Base-by-base conservation (phyloP, 2,329 filamentous ascomycete species). In the Fusarium papillatum region DNA sequence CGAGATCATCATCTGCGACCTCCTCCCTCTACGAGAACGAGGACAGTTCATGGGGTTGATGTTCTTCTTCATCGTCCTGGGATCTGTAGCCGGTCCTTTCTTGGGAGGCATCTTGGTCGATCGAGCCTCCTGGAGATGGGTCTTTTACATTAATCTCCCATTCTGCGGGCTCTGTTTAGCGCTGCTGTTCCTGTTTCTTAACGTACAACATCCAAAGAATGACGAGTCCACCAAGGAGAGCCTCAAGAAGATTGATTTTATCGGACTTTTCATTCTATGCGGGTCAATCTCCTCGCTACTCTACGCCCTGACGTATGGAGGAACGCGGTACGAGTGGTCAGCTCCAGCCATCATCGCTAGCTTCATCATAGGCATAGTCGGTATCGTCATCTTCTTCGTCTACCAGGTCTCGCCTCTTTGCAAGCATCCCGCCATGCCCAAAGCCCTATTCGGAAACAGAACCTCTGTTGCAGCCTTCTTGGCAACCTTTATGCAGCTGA, bases 251-350 rank as follows among this genome's bases (percentile, higher is more conserved):
- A 78, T 87, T 55, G 88, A 90, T 72, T 85, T 79, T 53, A 57
- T 82, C 0, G 88, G 87, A 2, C 87, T 85, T 24, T 60, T 73
- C 17, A 66, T 88, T 1, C 80, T 88, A 36, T 83, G 85, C 2
- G 80, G 75, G 0, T 81, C 83, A 0, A 80, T 83, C 17, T 79
- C 83, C 0, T 78, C 85, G 9, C 70, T 91, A 14, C 86, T 90
- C 43, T 81, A 91, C 7, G 88, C 84, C 7, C 83, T 90, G 14
- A 86, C 88, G 0, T 91, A 89, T 89, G 89, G 85, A 4, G 88
- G 89, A 4, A 84, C 84, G 5, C 83, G 84, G 2, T 88, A 90
- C 75, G 74, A 83, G 1, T 91, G 89, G 89, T 79, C 79, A n/a
- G 84, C 85, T 17, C 82, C 84, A 0, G 81, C 85, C 4, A 88